Evolutionary conservation across 495 filamentous ascomycete genomes (phyloP), one percentile per base, ranked within the genome.

Genomic region (Bacidia rubella): DNA sequence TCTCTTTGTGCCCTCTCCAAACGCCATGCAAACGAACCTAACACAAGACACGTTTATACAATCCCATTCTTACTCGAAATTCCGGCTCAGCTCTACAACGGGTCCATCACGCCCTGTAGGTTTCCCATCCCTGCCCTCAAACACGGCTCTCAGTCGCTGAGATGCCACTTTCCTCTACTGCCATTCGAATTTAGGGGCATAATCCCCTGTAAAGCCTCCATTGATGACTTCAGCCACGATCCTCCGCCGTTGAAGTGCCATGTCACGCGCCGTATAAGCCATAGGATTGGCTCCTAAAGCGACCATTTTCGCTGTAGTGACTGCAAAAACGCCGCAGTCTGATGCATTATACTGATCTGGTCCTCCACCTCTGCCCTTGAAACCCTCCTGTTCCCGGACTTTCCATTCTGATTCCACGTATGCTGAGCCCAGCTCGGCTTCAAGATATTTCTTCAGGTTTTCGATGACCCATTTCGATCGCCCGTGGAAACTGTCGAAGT

Each of bases 251-350:
- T 87, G 73, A 11, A 72, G 59, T 11, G 67, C 62, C 55, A 85
- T 79, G 49, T 87, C 73, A 0, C 25, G n/a, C 21, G 78, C 65
- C 0, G 66, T 63, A 57, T 84, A 86, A 0, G 70, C 66, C 49
- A 68, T 73, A 0, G 83, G 83, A 51, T 81, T 75, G 11, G 87
- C 61, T 0, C 80, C 81, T 7, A 85, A 60, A 0, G 79, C 72
- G 21, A 88, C 61, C 58, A 81, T 84, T 51, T 86, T 81, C 29
- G 81, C 81, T 29, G 85, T 89, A 0, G 82, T 83, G 19, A 85
- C 74, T 3, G 81, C 73, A 59, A 90, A 93, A 2, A 88, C 82
- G 4, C 88, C 88, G 54, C 88, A 95, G 61, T 95, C 88, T 53
- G 68, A 79, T 0, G 74, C 74, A 58, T 93, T 93, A 45, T 68